Evolutionary conservation across 2,329 filamentous ascomycete genomes (phyloP), one percentile per base, ranked within the genome.

Genomic region (Hypocreales sp.): DNA sequence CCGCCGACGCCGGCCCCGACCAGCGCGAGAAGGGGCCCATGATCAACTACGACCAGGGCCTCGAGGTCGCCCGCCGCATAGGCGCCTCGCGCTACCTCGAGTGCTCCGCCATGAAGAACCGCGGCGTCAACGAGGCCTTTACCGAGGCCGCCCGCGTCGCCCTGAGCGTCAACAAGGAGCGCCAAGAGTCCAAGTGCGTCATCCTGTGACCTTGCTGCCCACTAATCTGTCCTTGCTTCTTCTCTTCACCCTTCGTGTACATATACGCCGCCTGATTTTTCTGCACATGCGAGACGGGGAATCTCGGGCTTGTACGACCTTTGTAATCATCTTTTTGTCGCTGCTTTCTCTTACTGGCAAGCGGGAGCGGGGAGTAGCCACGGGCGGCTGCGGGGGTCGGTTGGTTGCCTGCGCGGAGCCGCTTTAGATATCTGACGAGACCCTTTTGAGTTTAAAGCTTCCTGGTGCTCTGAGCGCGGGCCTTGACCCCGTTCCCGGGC

Each of bases 71-170:
- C 21, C 75, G 87, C 48, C 76, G 79, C 51, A 92, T 95, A 56
- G 80, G 84, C 42, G 90, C 90, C 6, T 67, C 93, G 47, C 75
- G 92, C 47, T 98, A 98, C 52, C 71, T 98, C 30, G 90, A 98
- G 64, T 98, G 90, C 63, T 95, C 90, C 20, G 90, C 90, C 31
- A 95, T 95, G 75, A 79, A 86, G 58, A 98, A 98, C 56, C 73
- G 90, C 27, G 90, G 90, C 34, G 92, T 98, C 47, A 94, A 95
- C 55, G 90, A 98, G 56, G 90, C 90, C 23, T 98, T 98, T 47
- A 95, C 90, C 22, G 90, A 98, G 61, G 90, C 90, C 22, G 87
- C 90, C 15, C 79, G 92, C 45, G 90, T 98, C 20, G 90, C 90
- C 10, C 64, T 98, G 30, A 73, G 71, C 39, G 72, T 78, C 31